Conservation (phyloP, 2,329 filamentous ascomycete genomes). For the Penicillium crustosum region DNA sequence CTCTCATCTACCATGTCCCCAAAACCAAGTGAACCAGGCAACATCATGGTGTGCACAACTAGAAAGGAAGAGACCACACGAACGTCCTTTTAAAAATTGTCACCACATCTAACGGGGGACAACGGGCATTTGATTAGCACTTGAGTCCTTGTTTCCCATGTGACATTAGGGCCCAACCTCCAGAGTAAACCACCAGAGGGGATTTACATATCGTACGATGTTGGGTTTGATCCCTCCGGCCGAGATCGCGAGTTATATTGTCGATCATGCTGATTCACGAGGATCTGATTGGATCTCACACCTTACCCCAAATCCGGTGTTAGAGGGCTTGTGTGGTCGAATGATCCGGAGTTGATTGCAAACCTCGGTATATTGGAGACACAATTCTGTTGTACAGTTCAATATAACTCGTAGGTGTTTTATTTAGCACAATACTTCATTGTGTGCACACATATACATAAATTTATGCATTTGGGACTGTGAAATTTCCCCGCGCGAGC, state of each 20-base stretch:
- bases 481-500: neutral
- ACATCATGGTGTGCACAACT: neutral
- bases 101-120: no score
- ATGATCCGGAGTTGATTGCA: conserved; percentile 6
- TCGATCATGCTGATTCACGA: neutral
- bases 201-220: conserved; percentile 14
- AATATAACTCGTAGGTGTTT: neutral
- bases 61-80: neutral
- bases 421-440: neutral
- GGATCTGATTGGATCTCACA: neutral
- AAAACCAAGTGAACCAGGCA: neutral
- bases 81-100: no score
- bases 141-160: no score
- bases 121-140: no score
- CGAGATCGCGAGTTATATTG: conserved; percentile 8
- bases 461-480: neutral
- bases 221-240: conserved; percentile 12
- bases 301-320: neutral
- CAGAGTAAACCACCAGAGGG: neutral
- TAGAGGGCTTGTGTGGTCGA: neutral
- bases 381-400: neutral
- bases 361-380: conserved; percentile 15
- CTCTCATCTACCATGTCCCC: no score
- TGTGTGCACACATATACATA: no score
- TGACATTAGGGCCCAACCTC: neutral